A percentile compares a stretch with the other conserved stretches of the same genome.
These are phyloP conservation scores for Elymus sibiricus DNA, from an alignment of 176 grass and related monocot genomes.

Conservation along the genomic window DNA sequence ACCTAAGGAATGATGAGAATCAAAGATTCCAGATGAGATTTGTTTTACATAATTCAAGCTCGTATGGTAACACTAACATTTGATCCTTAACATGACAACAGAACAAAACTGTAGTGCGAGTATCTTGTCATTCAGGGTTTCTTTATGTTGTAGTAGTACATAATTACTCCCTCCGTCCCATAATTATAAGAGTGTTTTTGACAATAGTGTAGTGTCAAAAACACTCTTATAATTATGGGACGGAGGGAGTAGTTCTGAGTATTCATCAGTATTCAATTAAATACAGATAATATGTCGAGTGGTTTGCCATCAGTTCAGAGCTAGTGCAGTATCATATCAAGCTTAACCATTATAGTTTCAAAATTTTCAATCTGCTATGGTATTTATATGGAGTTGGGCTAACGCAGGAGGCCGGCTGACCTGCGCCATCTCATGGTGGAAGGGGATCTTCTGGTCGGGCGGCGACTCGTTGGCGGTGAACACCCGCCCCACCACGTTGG, in stretches of 20 bases:
- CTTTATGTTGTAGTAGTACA: not conserved
- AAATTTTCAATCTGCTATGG: no score
- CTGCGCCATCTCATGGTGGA: conserved; percentile 99
- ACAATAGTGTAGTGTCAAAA: no score
- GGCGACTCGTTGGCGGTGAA: conserved; percentile 98
- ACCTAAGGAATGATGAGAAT: conserved; percentile 35
- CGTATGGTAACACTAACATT: not conserved
- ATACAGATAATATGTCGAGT: no score
- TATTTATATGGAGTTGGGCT: not conserved
- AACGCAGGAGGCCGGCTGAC: conserved; percentile 10
- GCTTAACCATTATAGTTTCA: no score
- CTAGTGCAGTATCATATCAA: not conserved
- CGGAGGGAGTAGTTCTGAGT: not conserved
- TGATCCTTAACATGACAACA: not conserved
- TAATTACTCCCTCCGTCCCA: no score
- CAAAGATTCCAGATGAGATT: not conserved
- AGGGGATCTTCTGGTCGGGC: conserved; percentile 93
- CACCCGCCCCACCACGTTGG: conserved; percentile 79
- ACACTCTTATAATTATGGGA: no score
- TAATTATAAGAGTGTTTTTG: no score
- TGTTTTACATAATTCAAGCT: not conserved
- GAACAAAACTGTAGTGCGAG: not conserved
- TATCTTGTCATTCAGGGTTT: no score
- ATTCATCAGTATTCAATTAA: not conserved
- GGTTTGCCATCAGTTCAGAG: no score